A percentile compares a stretch with the other conserved stretches of the same genome.
Conservation (phyloP, 306 rosid species). For the Cucurbita maxima region DNA sequence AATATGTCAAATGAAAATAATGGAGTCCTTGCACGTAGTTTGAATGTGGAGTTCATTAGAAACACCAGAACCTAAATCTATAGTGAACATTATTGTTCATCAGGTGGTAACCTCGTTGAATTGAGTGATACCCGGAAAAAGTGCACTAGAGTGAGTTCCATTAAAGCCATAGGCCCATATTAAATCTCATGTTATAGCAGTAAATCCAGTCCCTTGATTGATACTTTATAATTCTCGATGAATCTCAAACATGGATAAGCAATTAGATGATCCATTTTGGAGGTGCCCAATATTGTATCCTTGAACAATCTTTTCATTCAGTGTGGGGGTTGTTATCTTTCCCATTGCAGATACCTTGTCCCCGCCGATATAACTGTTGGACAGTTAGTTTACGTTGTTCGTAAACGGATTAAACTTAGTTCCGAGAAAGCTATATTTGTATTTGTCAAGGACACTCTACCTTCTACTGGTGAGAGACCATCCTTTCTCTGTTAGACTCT, state of each 20-base stretch:
- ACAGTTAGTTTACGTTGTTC: slow-evolving; percentile 72
- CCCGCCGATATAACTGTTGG: slow-evolving; percentile 83
- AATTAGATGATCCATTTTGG: background rate
- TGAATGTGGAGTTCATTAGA: background rate
- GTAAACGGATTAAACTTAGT: slow-evolving; percentile 72
- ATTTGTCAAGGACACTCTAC: slow-evolving; percentile 60
- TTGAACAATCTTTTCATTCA: background rate
- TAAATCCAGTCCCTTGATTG: background rate
- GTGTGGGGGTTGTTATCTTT: background rate
- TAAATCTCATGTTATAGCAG: background rate
- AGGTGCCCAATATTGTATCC: background rate
- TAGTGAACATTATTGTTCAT: background rate
- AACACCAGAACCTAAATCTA: background rate
- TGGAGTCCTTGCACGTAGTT: background rate
- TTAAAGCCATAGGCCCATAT: background rate
- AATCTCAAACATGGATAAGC: background rate
- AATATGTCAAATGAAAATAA: background rate
- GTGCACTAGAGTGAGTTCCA: background rate
- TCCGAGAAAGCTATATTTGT: slow-evolving; percentile 88
- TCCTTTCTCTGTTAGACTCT: background rate
- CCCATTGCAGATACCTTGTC: slow-evolving; percentile 63
- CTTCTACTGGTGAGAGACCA: slow-evolving; percentile 11
- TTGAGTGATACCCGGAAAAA: background rate
- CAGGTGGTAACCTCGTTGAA: background rate
- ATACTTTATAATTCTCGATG: background rate